Base-by-base conservation (phyloP, 1,284 basidiomycete species). In the Schizopora paradoxa region DNA sequence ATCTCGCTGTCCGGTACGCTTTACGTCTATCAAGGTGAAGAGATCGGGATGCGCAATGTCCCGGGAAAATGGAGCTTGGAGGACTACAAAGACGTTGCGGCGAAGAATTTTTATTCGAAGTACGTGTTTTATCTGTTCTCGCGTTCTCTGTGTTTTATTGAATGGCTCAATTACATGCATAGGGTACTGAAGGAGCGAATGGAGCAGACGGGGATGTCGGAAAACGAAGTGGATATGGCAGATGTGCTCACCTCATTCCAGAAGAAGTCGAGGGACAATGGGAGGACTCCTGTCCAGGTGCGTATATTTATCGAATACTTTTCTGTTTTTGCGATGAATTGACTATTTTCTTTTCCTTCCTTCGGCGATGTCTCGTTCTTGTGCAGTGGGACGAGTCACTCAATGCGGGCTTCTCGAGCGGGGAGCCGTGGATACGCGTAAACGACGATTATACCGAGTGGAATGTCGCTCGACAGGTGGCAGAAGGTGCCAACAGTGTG, bases 11-110 rank as follows among this genome's bases (percentile, higher is more conserved):
- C 71, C 1, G 86, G 86, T 2, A 86, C 86, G 8, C 61, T 82
- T 51, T 89, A 78, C 59, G 66, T 90, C 10, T 87, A 80, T 61
- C 82, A 88, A 63, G 84, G 87, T 2, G 68, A 86, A 62, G 83
- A 86, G 56, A 72, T 89, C 0, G 86, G 77, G 0, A 68, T 83
- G 63, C 74, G 70, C 62, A 89, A 89, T 51, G 73, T 86, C 34
- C 82, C 85, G 5, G 57, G 66, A 25, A 61, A 64, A 4, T 87
- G 85, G 84, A 72, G 73, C 0, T 67, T 83, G n/a, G 77, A 84
- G 44, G 83, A 86, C 51, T 87, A 82, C 60, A 79, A 79, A 57
- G 85, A 86, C 52, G 69, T 82, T 18, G 76, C 76, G 34, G 68
- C 75, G 3, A 64, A 68, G 50, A 82, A 80, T 54, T 77, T 66